phyloP scores from a whole-genome alignment of 2,329 filamentous ascomycete genomes.

The Macroventuria anomochaeta region DNA sequence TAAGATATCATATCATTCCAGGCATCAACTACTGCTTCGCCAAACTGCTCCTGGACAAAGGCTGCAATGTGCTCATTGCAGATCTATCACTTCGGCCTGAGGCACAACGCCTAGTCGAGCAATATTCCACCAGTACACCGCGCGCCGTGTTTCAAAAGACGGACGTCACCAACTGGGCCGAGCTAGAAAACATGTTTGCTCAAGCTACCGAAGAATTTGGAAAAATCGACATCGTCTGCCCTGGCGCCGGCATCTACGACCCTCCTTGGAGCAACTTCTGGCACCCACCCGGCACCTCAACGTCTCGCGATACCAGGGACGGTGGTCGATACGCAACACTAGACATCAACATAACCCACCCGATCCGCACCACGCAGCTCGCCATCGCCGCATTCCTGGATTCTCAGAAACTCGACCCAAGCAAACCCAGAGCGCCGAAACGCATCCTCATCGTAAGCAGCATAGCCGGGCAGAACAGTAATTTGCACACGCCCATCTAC shows the following conservation, averaged over 20 bases:
- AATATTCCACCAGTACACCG: slow-evolving; percentile 29
- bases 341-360: slow-evolving; percentile 58
- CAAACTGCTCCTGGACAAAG: slow-evolving; percentile 51
- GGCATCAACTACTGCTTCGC: slow-evolving; percentile 58
- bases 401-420: slow-evolving; percentile 32
- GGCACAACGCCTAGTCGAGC: slow-evolving; percentile 47
- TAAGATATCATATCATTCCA: too few species aligned
- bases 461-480: slow-evolving; percentile 53
- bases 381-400: slow-evolving; percentile 54
- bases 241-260: slow-evolving; percentile 59
- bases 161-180: slow-evolving; percentile 49
- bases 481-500: slow-evolving; percentile 53
- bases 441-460: slow-evolving; percentile 54
- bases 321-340: slow-evolving; percentile 43
- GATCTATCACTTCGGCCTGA: slow-evolving; percentile 57
- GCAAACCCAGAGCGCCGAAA: slow-evolving; percentile 46
- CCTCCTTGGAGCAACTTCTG: slow-evolving; percentile 58
- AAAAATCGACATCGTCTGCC: slow-evolving; percentile 55
- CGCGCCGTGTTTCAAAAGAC: slow-evolving; percentile 54
- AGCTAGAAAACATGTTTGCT: slow-evolving; percentile 45
- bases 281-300: slow-evolving; percentile 52
- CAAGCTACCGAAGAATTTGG: slow-evolving; percentile 40
- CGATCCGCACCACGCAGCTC: slow-evolving; percentile 56
- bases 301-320: slow-evolving; percentile 43
- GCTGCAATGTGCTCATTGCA: slow-evolving; percentile 58